Percentiles rank a stretch among this genome's conserved stretches.
phyloP scores from a whole-genome alignment of 2,329 filamentous ascomycete genomes.

The Talaromyces albobiverticillius region DNA sequence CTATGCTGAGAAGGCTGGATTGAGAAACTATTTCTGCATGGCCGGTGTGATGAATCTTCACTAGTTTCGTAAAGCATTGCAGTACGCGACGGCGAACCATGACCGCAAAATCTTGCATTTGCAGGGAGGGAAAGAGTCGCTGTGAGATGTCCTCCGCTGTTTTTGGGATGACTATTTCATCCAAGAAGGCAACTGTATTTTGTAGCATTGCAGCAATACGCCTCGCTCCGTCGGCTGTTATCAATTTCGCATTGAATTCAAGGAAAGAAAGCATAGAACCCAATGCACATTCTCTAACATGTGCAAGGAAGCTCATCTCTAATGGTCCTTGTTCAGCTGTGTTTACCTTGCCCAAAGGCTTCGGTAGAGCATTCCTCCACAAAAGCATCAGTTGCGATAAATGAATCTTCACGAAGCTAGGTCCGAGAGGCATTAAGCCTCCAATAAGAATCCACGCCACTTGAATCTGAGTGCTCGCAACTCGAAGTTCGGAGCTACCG shows the following conservation, averaged over 20 bases:
- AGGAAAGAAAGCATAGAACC: conserved; percentile 89
- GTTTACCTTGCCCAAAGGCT: conserved; percentile 89
- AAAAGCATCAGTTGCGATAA: conserved; percentile 87
- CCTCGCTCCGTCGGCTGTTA: conserved; percentile 92
- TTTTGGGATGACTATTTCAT: conserved; percentile 77
- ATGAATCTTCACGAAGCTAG: conserved; percentile 98
- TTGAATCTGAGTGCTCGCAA: conserved; percentile 92
- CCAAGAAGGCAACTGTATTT: conserved; percentile 87
- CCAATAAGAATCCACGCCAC: conserved; percentile 97
- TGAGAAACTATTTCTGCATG: conserved; percentile 83
- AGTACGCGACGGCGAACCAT: conserved; percentile 92
- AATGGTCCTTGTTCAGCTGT: conserved; percentile 77
- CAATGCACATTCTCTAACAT: conserved; percentile 91
- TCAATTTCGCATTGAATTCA: conserved; percentile 84
- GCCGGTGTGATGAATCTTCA: conserved; percentile 81
- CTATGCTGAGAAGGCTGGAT: conserved; percentile 84
- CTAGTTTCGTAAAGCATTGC: conserved; percentile 89
- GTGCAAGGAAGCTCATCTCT: conserved; percentile 88
- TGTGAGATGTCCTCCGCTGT: conserved; percentile 82
- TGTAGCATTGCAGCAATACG: conserved; percentile 91
- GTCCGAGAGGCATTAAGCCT: conserved; percentile 91
- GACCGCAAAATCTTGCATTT: conserved; percentile 83
- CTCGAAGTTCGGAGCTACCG: conserved; percentile 81
- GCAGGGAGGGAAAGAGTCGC: conserved; percentile 76
- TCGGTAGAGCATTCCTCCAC: conserved; percentile 96